These are phyloP conservation scores for Neonectria hederae DNA, from an alignment of 2,329 filamentous ascomycete species.

Conservation along the genomic window DNA sequence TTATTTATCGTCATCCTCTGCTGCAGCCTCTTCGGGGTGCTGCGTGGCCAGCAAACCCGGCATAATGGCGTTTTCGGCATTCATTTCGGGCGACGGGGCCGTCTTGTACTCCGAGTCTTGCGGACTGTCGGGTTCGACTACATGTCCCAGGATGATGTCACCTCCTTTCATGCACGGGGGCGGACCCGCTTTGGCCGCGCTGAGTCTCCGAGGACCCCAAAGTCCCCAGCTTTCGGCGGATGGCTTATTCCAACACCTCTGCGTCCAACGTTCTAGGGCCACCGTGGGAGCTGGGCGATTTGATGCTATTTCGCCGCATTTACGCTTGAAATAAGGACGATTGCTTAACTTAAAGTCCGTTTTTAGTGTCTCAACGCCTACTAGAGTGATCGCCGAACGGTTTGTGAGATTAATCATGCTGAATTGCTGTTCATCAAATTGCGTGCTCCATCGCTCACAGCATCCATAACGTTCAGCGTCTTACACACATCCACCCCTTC, in stretches of 20 bases:
- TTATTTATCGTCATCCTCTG: background rate
- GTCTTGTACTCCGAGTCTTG: slow-evolving; percentile 10
- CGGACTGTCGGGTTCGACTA: background rate
- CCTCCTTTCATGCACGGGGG: background rate
- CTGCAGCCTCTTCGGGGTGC: background rate
- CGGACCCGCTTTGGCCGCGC: background rate
- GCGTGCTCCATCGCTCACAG: no score
- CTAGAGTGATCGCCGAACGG: no score
- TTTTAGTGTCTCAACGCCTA: no score
- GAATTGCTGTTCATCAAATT: background rate
- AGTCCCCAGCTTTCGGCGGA: slow-evolving; percentile 2
- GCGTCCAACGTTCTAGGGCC: no score
- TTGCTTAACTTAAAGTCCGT: no score
- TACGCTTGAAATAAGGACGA: no score
- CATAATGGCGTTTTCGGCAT: slow-evolving; percentile 13
- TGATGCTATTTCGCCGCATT: background rate
- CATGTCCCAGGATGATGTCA: background rate
- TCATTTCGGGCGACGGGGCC: slow-evolving; percentile 20
- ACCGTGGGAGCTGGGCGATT: no score
- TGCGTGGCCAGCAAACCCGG: background rate
- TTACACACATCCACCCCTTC: no score
- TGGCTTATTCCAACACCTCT: slow-evolving; percentile 7
- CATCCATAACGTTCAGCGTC: background rate
- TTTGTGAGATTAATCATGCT: background rate
- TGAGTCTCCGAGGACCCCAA: slow-evolving; percentile 10